A percentile compares a stretch with the other conserved stretches of the same genome.
These are phyloP conservation scores for Fusarium brachygibbosum DNA, from an alignment of 2,329 filamentous ascomycete genomes.

Conservation along the genomic window DNA sequence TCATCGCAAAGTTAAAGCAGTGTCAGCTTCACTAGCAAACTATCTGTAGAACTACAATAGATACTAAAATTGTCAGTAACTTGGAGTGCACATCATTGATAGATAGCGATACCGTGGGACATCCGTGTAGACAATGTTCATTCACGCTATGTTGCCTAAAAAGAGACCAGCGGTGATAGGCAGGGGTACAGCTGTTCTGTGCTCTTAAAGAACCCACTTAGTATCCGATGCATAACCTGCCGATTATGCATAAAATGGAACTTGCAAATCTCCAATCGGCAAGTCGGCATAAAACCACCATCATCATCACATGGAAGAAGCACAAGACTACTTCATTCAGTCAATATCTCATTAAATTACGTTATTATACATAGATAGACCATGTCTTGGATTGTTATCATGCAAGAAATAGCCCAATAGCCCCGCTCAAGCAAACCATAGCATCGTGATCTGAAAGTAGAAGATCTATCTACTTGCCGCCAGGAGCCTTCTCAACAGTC, in stretches of 20 bases:
- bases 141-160: too few relatives aligned
- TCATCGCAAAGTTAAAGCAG: too few relatives aligned
- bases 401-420: neutral
- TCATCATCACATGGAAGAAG: neutral
- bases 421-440: neutral
- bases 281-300: neutral
- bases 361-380: neutral
- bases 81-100: too few relatives aligned
- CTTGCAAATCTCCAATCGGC: neutral
- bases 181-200: too few relatives aligned
- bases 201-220: too few relatives aligned
- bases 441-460: neutral
- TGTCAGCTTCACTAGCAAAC: too few relatives aligned
- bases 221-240: too few relatives aligned
- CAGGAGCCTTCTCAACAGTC: constrained; percentile 18
- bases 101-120: too few relatives aligned
- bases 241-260: neutral
- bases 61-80: too few relatives aligned
- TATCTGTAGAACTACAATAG: too few relatives aligned
- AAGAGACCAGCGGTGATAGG: too few relatives aligned
- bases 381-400: neutral
- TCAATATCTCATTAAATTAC: constrained; percentile 18
- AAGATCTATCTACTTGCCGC: constrained; percentile 11
- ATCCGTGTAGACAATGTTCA: too few relatives aligned
- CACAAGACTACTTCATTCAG: neutral